phyloP scores from a whole-genome alignment of 1,284 basidiomycete species.

The Thecaphora thlaspeos region DNA sequence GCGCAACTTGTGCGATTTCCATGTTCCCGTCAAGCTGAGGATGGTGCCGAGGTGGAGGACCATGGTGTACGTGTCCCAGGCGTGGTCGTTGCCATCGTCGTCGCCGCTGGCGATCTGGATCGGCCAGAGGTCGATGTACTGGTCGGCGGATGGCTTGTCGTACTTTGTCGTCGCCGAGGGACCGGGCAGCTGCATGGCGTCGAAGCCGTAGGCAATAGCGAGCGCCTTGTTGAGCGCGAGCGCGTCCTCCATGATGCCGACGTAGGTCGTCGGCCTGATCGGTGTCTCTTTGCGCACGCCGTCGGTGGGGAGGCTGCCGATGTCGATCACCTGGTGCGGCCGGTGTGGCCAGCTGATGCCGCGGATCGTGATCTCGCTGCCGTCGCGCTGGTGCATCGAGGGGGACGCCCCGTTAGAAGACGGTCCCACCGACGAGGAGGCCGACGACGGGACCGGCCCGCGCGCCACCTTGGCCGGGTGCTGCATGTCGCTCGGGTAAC shows the following conservation, averaged over 20 bases:
- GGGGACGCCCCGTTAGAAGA: neutral
- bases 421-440: neutral
- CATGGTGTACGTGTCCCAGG: constrained; percentile 58
- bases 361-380: constrained; percentile 48
- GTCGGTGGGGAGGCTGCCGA: constrained; percentile 47
- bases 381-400: constrained; percentile 23
- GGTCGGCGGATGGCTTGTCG: constrained; percentile 11
- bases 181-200: constrained; percentile 42
- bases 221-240: constrained; percentile 56
- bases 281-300: constrained; percentile 50
- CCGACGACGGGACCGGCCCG: neutral
- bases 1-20: constrained; percentile 54
- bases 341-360: constrained; percentile 28
- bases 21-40: constrained; percentile 53
- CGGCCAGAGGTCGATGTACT: constrained; percentile 56
- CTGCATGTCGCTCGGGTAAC: constrained; percentile 52
- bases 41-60: constrained; percentile 57
- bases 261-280: constrained; percentile 48
- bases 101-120: constrained; percentile 53
- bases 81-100: constrained; percentile 33
- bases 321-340: constrained; percentile 24
- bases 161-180: constrained; percentile 13
- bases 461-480: constrained; percentile 30
- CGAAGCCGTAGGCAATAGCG: constrained; percentile 54
- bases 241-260: constrained; percentile 57